phyloP scores from a whole-genome alignment of 164 flowering plant genomes.

The Taxillus chinensis region DNA sequence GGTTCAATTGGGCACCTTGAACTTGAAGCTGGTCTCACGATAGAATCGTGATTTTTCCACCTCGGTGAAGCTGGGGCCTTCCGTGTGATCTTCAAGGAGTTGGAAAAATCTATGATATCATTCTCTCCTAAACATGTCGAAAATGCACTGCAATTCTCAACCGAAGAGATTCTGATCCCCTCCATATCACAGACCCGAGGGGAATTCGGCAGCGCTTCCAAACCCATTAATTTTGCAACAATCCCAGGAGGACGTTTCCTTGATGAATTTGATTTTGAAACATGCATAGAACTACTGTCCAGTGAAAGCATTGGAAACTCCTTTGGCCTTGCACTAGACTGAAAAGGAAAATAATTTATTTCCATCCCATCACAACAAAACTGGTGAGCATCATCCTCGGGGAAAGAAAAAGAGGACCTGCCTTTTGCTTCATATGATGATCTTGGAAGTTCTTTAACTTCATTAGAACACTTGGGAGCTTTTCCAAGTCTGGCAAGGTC shows the following conservation, averaged over 20 bases:
- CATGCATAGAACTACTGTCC: slow-evolving; percentile 49
- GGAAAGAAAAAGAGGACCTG: slow-evolving; percentile 21
- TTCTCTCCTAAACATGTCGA: slow-evolving; percentile 10
- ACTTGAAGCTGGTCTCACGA: slow-evolving; percentile 32
- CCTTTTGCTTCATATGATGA: slow-evolving; percentile 40
- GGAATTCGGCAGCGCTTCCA: slow-evolving; percentile 41
- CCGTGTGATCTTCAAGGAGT: slow-evolving; percentile 15
- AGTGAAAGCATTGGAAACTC: slow-evolving; percentile 85
- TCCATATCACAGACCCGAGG: slow-evolving; percentile 5
- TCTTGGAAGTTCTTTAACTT: slow-evolving; percentile 36
- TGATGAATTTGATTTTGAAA: slow-evolving; percentile 19
- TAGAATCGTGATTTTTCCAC: slow-evolving; percentile 25
- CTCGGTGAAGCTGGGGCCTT: slow-evolving; percentile 34
- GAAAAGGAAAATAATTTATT: slow-evolving; percentile 37
- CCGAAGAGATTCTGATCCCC: slow-evolving; percentile 2
- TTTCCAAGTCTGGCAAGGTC: slow-evolving; percentile 59
- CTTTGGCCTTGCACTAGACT: slow-evolving; percentile 46
- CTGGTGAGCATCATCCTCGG: slow-evolving; percentile 49
- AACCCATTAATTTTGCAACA: slow-evolving; percentile 88
- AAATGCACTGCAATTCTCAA: slow-evolving; percentile 10
- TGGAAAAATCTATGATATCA: slow-evolving; percentile 8
- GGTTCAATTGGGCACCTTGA: slow-evolving; percentile 45
- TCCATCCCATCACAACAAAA: slow-evolving; percentile 81
- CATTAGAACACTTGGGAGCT: slow-evolving; percentile 42
- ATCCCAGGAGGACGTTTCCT: slow-evolving; percentile 48